phyloP scores from a whole-genome alignment of 148 eudicot genomes.

The Camellia lanceoleosa region DNA sequence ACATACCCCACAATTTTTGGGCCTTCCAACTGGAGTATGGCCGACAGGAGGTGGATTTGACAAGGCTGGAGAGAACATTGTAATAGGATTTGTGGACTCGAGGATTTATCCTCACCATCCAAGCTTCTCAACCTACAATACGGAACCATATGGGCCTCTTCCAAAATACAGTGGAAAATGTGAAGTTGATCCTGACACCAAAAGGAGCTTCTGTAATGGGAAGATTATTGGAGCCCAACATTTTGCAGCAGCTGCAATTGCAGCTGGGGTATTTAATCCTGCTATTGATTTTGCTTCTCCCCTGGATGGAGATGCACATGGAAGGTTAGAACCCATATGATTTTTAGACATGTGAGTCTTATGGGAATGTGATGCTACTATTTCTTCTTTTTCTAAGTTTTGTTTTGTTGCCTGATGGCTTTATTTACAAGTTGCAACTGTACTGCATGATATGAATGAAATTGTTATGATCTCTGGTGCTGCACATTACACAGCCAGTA shows the following conservation, averaged over 20 bases:
- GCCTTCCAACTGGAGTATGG: slow-evolving; percentile 99
- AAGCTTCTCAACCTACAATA: slow-evolving; percentile 65
- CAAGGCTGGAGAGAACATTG: slow-evolving; percentile 87
- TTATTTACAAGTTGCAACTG: not conserved
- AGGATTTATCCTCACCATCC: slow-evolving; percentile 89
- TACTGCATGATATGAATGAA: not conserved
- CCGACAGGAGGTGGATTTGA: slow-evolving; percentile 93
- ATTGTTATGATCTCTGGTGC: not conserved
- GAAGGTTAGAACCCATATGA: slow-evolving; percentile 57
- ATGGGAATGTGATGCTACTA: not conserved
- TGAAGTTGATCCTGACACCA: slow-evolving; percentile 73
- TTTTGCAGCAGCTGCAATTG: slow-evolving; percentile 93
- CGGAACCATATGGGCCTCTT: slow-evolving; percentile 80
- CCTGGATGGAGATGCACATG: slow-evolving; percentile 97
- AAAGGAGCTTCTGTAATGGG: slow-evolving; percentile 79
- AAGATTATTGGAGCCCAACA: slow-evolving; percentile 98
- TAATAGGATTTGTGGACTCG: slow-evolving; percentile 91
- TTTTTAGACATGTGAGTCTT: not conserved
- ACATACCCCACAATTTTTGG: slow-evolving; percentile 95
- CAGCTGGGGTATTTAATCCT: slow-evolving; percentile 91
- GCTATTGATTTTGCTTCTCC: slow-evolving; percentile 88
- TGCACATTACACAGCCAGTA: not conserved
- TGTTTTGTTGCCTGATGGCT: slow-evolving; percentile 9
- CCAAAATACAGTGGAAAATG: slow-evolving; percentile 87
- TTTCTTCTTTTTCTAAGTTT: not conserved